Evolutionary conservation across 2,329 filamentous ascomycete species (phyloP), one percentile per base, ranked within the genome.

Genomic region (Diplodia corticola): DNA sequence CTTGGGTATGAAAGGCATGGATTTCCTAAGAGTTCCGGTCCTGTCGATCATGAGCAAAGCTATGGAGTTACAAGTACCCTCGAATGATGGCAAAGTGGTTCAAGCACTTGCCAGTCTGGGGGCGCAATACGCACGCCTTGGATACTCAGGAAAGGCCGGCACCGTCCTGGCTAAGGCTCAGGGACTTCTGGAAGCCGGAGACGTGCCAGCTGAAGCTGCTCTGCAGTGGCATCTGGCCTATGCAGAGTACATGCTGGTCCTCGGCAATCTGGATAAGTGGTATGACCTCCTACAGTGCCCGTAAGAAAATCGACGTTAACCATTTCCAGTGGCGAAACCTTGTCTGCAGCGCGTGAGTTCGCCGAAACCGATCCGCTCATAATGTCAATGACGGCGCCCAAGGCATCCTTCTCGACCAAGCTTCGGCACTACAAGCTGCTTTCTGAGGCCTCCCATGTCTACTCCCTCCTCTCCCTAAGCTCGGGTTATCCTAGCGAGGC

Each of bases 181-280:
- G 68, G 76, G 80, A 22, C 82, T 84, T 60, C 69, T 83, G 5
- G 72, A 74, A 12, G 75, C 55, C 6, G 28, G 33, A 48, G 74
- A 75, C 1, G 70, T 82, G 1, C 80, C 82, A 3, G 76, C 78
- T 10, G 77, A 84, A 59, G 79, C 82, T 15, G 78, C 75, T 30
- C 70, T 89, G 15, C 80, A 82, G 37, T 90, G 90, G 75, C 85
- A 93, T 69, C 79, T 97, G 6, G 86, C 88, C 0, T 88, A 89
- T 68, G 88, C 91, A 0, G 91, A 96, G 74, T 92, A 93, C 74
- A 82, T 89, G 30, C 80, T 93, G 20, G 85, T 86, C 1, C 84
- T 89, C 13, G 90, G 89, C 10, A 87, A 88, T 59, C 79, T 86
- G 17, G 83, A 88, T 10, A 88, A 90, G 77, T 89, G 82, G 78